Conservation (phyloP, 2,329 filamentous ascomycete genomes). For the Hypoxylon sp. region DNA sequence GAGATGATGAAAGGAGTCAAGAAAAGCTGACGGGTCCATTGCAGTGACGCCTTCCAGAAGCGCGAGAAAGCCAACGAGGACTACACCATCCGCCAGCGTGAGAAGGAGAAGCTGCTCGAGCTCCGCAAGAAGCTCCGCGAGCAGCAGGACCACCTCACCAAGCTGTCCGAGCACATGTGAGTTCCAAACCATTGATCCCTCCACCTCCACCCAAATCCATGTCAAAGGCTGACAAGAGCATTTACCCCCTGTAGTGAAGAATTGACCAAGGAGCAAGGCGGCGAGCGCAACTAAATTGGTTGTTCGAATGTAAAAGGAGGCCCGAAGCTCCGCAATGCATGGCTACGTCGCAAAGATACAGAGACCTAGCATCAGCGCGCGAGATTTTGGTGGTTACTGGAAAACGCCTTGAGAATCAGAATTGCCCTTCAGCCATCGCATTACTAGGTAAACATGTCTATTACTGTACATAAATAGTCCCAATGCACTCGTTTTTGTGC, state of each 20-base stretch:
- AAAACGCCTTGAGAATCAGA: constrained; percentile 23
- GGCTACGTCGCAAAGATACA: constrained; percentile 2
- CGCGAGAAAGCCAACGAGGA: constrained; percentile 91
- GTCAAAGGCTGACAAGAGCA: constrained; percentile 10
- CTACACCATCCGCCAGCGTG: constrained; percentile 84
- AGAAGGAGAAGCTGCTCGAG: constrained; percentile 87
- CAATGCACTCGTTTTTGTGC: constrained; percentile 19
- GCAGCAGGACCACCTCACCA: constrained; percentile 85
- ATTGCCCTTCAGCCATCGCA: constrained; percentile 34
- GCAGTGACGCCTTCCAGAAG: constrained; percentile 90
- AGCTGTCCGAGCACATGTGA: constrained; percentile 89
- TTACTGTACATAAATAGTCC: constrained; percentile 49
- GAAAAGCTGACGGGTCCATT: constrained; percentile 29
- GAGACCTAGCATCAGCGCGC: constrained; percentile 18
- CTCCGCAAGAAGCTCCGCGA: constrained; percentile 79
- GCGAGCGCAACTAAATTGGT: constrained; percentile 68
- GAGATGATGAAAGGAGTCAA: constrained; percentile 27
- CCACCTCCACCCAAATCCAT: background rate
- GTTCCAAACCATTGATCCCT: constrained; percentile 49
- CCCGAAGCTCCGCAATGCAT: constrained; percentile 18
- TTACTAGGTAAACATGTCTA: constrained; percentile 39
- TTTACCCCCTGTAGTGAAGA: constrained; percentile 69
- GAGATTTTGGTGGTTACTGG: constrained; percentile 22
- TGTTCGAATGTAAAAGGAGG: constrained; percentile 23
- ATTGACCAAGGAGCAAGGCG: constrained; percentile 77